Evolutionary conservation across 139 green algal species (phyloP).

Genomic region (Zygnema cylindricum): DNA sequence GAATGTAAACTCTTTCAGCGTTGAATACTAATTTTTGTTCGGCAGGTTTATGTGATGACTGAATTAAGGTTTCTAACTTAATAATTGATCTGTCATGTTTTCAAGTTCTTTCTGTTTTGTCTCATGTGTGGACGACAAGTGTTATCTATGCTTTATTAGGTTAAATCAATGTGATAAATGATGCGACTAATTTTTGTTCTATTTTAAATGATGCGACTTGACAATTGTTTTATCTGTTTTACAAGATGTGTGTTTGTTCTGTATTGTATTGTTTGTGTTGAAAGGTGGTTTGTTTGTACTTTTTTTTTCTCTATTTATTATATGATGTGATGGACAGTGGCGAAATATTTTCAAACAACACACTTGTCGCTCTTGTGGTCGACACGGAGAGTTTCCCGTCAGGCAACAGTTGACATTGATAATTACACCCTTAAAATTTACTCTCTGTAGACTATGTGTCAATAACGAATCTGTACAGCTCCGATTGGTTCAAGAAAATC

Average conservation of each 20-base stretch:
- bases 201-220: too few species aligned
- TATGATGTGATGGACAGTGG: neutral
- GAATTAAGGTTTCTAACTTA: too few species aligned
- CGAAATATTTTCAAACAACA: neutral
- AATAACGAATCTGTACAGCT: neutral
- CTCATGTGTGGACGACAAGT: too few species aligned
- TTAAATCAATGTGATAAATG: neutral
- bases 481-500: neutral
- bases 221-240: too few species aligned
- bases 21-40: too few species aligned
- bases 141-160: too few species aligned
- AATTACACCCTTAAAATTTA: neutral
- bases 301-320: constrained; percentile 10
- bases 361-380: neutral
- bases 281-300: neutral
- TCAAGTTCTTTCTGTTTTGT: too few species aligned
- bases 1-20: too few species aligned
- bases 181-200: too few species aligned
- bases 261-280: constrained; percentile 6
- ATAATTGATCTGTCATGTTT: too few species aligned
- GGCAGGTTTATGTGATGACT: too few species aligned
- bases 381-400: neutral
- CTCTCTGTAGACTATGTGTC: neutral
- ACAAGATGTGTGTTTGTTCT: constrained; percentile 4
- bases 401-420: neutral